Evolutionary conservation across 1,139 yeast species (phyloP).

Genomic region (Pichia sp.): DNA sequence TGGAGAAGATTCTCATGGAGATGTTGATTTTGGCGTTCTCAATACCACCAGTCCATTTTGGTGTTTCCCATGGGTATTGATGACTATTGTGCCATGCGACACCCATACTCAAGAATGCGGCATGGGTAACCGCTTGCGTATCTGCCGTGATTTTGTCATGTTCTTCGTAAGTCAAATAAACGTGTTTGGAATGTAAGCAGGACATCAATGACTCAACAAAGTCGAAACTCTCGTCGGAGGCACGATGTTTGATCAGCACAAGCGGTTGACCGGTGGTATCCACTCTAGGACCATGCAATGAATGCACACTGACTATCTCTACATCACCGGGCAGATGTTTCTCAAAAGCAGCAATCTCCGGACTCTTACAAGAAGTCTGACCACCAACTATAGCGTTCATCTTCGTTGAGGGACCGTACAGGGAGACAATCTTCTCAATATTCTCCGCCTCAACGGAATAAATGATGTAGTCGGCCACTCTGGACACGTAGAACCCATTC

Average conservation of each 20-base stretch:
- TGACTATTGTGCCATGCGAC: slow-evolving; percentile 83
- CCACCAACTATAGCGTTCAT: slow-evolving; percentile 94
- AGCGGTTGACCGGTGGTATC: slow-evolving; percentile 88
- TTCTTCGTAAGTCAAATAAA: slow-evolving; percentile 70
- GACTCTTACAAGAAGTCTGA: slow-evolving; percentile 90
- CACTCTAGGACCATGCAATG: slow-evolving; percentile 91
- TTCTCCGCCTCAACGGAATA: slow-evolving; percentile 90
- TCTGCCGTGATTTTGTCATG: slow-evolving; percentile 96
- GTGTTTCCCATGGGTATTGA: slow-evolving; percentile 90
- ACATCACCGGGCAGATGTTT: slow-evolving; percentile 64
- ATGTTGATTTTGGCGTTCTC: slow-evolving; percentile 95
- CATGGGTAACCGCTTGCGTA: slow-evolving; percentile 98
- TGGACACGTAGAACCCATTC: slow-evolving; percentile 80
- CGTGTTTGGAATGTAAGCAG: slow-evolving; percentile 72
- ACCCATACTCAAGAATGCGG: slow-evolving; percentile 96
- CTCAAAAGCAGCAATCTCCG: slow-evolving; percentile 86
- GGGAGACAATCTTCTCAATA: slow-evolving; percentile 59
- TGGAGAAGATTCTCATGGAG: slow-evolving; percentile 80
- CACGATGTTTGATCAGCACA: slow-evolving; percentile 74
- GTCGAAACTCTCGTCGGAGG: slow-evolving; percentile 44
- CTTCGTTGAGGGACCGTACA: slow-evolving; percentile 84
- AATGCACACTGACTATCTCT: slow-evolving; percentile 80
- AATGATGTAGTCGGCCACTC: slow-evolving; percentile 72
- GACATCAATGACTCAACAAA: slow-evolving; percentile 61
- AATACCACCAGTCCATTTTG: slow-evolving; percentile 85